Evolutionary conservation across 495 filamentous ascomycete species (phyloP), one percentile per base, ranked within the genome.

Genomic region (Penicillium pancosmium): DNA sequence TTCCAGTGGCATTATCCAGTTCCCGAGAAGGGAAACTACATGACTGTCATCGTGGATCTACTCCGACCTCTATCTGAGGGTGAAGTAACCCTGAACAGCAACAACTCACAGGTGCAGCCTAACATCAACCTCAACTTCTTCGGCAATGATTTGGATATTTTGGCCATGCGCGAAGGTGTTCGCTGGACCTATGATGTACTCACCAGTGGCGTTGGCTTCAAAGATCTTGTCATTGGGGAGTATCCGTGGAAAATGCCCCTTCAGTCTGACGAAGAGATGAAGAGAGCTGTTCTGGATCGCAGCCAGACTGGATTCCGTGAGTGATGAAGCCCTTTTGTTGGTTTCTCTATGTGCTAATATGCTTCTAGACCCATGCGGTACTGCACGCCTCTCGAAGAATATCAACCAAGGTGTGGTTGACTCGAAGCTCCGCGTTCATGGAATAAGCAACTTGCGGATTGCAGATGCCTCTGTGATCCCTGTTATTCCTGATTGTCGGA

Each of bases 1-100:
- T 88, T 86, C 80, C 85, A 86, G 65, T 86, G 82, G 83, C 84
- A 88, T 66, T 81, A 79, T 64, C 82, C 82, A 0, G 63, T 73
- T 0, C 84, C 84, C 2, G 60, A 70, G 1, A 44, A 68, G 23
- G 84, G 84, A 3, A 77, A 73, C 57, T 74, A 70, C 52, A 63
- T 86, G 52, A 86, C 82, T 2, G 79, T 86, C 12, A 82, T 88
- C 55, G 84, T 87, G 9, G 82, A 87, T 59, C 72, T 87, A 41
- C 70, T 87, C 11, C 80, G 84, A 0, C 82, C 85, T 5, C 57
- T 83, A 25, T 84, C 80, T 23, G 70, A 77, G 50, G 72, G 80
- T 25, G 70, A 79, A 33, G 83, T 87, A 0, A 81, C 74, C 15
- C 72, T 88, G 27, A 79, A 80, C 66, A 81, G 75, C 55, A 59